Conservation (phyloP, 73 alveolate genomes). For the Paramecium tetraurelia region DNA sequence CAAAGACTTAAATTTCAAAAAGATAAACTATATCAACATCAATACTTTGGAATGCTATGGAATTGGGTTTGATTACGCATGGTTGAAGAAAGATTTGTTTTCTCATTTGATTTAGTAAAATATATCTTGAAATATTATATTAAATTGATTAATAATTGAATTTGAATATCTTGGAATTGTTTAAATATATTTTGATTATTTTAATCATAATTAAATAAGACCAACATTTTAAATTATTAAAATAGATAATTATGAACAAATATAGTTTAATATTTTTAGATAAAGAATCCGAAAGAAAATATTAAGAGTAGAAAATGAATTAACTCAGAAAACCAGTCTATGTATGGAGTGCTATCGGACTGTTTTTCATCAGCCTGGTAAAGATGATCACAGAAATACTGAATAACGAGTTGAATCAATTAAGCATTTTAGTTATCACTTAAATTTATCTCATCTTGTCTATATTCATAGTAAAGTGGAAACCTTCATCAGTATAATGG, state of each 20-base stretch:
- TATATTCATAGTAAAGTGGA: background rate
- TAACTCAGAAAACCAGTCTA: background rate
- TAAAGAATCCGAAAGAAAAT: background rate
- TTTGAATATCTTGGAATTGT: background rate
- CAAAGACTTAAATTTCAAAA: slow-evolving; percentile 11
- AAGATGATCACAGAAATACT: background rate
- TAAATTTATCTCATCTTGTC: background rate
- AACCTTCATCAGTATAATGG: background rate
- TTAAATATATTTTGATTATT: background rate
- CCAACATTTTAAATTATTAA: background rate
- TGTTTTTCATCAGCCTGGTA: background rate
- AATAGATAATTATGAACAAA: background rate
- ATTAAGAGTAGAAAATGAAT: background rate
- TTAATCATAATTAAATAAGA: background rate
- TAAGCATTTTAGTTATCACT: background rate
- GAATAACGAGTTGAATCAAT: background rate
- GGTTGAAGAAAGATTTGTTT: slow-evolving; percentile 53
- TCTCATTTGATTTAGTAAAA: slow-evolving; percentile 49
- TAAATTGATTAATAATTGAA: background rate
- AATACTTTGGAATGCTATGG: slow-evolving; percentile 51
- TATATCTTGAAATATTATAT: slow-evolving; percentile 1
- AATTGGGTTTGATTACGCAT: slow-evolving; percentile 53
- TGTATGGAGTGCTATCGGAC: background rate
- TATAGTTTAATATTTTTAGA: background rate
- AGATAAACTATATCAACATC: slow-evolving; percentile 51